phyloP scores from a whole-genome alignment of 345 rosid species.

The Salix caprea region DNA sequence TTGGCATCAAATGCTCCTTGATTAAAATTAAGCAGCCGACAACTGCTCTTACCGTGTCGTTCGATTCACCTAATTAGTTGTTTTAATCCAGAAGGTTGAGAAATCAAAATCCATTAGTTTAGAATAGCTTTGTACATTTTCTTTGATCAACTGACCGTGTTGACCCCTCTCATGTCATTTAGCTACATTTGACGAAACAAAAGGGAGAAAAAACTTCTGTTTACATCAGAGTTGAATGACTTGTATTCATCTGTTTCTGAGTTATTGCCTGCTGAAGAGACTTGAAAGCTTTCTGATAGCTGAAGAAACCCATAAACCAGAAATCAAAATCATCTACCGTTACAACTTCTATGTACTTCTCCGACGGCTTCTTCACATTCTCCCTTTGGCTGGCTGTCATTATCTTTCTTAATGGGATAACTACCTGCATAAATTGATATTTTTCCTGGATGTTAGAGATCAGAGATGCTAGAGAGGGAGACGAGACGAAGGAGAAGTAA shows the following conservation, averaged over 20 bases:
- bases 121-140: background rate
- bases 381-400: constrained; percentile 45
- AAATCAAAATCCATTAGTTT: background rate
- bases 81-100: background rate
- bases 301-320: constrained; percentile 91
- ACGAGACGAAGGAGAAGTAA: too few species aligned
- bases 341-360: constrained; percentile 62
- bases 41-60: too few species aligned
- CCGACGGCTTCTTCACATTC: constrained; percentile 58
- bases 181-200: constrained; percentile 15
- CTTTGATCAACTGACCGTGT: constrained; percentile 7
- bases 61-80: too few species aligned
- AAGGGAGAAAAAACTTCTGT: constrained; percentile 8
- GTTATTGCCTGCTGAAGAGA: constrained; percentile 49
- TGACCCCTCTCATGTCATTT: background rate
- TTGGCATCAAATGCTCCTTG: too few species aligned
- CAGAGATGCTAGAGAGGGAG: background rate
- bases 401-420: constrained; percentile 57
- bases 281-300: constrained; percentile 61
- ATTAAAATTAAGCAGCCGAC: too few species aligned
- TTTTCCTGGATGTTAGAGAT: background rate
- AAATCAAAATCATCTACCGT: constrained; percentile 72
- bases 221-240: constrained; percentile 23
- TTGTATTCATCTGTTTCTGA: constrained; percentile 16
- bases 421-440: constrained; percentile 27